phyloP scores from a whole-genome alignment of 73 alveolate genomes.

The Paramecium primaurelia region DNA sequence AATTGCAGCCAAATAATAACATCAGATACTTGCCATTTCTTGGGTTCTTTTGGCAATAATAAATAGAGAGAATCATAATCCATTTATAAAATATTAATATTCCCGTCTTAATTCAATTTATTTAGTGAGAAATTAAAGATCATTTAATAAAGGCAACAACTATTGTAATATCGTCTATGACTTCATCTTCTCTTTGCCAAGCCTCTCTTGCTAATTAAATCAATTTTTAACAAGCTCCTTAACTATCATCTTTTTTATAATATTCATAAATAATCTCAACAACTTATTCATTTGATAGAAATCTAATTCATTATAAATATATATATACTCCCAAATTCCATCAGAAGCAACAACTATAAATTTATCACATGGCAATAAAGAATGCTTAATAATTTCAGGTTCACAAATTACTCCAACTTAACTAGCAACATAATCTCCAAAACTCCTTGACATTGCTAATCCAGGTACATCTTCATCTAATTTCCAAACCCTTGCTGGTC shows the following conservation, averaged over 20 bases:
- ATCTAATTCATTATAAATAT: background rate
- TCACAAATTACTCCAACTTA: slow-evolving; percentile 74
- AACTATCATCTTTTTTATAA: slow-evolving; percentile 76
- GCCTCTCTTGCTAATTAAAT: slow-evolving; percentile 73
- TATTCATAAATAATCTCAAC: slow-evolving; percentile 74
- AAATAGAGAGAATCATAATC: slow-evolving; percentile 46
- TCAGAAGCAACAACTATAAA: slow-evolving; percentile 80
- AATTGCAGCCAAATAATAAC: slow-evolving; percentile 23
- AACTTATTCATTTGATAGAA: slow-evolving; percentile 82
- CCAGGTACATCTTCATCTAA: slow-evolving; percentile 83
- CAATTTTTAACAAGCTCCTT: slow-evolving; percentile 84
- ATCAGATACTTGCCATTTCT: slow-evolving; percentile 31
- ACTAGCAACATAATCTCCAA: slow-evolving; percentile 83
- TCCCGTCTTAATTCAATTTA: background rate
- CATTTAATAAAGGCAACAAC: slow-evolving; percentile 71
- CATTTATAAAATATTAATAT: background rate
- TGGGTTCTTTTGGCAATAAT: slow-evolving; percentile 36
- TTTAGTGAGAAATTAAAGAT: slow-evolving; percentile 59
- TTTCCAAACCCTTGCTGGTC: slow-evolving; percentile 84
- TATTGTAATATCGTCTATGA: slow-evolving; percentile 94
- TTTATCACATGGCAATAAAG: slow-evolving; percentile 67
- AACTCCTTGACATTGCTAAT: slow-evolving; percentile 79
- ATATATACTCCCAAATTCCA: slow-evolving; percentile 82
- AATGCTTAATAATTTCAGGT: slow-evolving; percentile 70
- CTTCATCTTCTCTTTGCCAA: slow-evolving; percentile 90